Evolutionary conservation across 2,329 filamentous ascomycete species (phyloP), one percentile per base, ranked within the genome.

Genomic region (Exophiala mesophila): DNA sequence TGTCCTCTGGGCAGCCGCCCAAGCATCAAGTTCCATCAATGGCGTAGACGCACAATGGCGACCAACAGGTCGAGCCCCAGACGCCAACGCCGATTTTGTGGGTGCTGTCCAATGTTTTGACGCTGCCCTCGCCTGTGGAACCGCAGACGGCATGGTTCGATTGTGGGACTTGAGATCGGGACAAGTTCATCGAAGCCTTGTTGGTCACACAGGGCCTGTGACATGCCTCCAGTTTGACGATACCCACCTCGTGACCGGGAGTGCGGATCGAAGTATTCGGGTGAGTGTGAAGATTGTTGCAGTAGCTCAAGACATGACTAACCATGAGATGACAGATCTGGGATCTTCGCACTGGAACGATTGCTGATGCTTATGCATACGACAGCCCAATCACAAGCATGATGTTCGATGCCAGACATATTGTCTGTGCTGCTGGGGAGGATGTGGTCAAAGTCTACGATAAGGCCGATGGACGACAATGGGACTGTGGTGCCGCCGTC

Each of bases 381-480:
- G 89, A 97, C 59, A 76, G 86, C 58, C 81, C 89, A 0, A 78
- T 98, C 44, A 94, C 88, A 21, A 87, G 83, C 71, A 95, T 97
- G 88, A 94, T 94, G 83, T 98, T 98, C 62, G 92, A 98, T 65
- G 70, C 79, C 10, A 82, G 89, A 39, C 80, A 89, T 37, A 98
- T 98, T 54, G 88, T 92, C 23, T 80, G 85, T 39, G 90, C 92
- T 2, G 88, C 88, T 0, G 86, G 89, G 30, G 92, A 97, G 64
- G 82, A 88, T 58, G 88, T 97, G 17, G 89, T 92, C 56, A 98
- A 98, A 69, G 85, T 98, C 46, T 98, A 97, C 68, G 92, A 98
- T 69, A 97, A 97, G 74, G 83, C 88, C 3, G 92, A 98, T 61
- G 88, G 88, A 29, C 74, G 87, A 48, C 92, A 97, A 65, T 98